Conservation (phyloP, 2,329 filamentous ascomycete species). For the Ilyonectria destructans region DNA sequence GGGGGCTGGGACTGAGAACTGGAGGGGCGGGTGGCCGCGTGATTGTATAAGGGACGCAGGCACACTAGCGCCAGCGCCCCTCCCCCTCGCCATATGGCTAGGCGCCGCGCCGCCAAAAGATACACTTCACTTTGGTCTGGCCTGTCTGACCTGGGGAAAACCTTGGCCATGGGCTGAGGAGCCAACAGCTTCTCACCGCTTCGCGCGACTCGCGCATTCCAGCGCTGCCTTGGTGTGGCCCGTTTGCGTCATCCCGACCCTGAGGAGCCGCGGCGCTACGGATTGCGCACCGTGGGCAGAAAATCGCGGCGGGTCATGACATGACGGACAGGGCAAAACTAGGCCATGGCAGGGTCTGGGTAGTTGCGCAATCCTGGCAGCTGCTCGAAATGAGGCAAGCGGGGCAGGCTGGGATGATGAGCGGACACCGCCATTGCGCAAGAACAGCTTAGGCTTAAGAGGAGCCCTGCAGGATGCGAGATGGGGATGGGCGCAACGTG, state of each 20-base stretch:
- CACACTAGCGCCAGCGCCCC: slow-evolving; percentile 43
- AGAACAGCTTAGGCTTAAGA: slow-evolving; percentile 45
- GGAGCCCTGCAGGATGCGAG: slow-evolving; percentile 40
- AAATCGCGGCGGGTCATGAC: slow-evolving; percentile 43
- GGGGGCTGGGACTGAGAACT: slow-evolving; percentile 16
- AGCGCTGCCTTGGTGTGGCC: slow-evolving; percentile 39
- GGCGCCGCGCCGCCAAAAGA: slow-evolving; percentile 34
- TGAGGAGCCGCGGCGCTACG: slow-evolving; percentile 35
- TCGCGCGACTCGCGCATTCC: slow-evolving; percentile 40
- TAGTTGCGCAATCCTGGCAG: slow-evolving; percentile 36
- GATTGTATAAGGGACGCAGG: slow-evolving; percentile 49
- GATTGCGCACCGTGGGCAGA: slow-evolving; percentile 39
- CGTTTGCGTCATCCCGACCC: slow-evolving; percentile 49
- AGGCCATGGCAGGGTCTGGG: slow-evolving; percentile 16
- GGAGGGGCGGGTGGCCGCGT: slow-evolving; percentile 37
- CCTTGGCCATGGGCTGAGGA: slow-evolving; percentile 34
- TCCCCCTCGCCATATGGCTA: slow-evolving; percentile 9
- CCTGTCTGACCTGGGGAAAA: slow-evolving; percentile 29
- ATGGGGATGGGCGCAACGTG: slow-evolving; percentile 38
- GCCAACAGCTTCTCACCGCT: slow-evolving; percentile 40
- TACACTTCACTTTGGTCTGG: slow-evolving; percentile 29
- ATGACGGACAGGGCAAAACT: slow-evolving; percentile 41
- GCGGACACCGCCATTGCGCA: slow-evolving; percentile 45
- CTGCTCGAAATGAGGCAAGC: slow-evolving; percentile 35
- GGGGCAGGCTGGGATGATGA: slow-evolving; percentile 24